Base-by-base conservation (phyloP, 2,329 filamentous ascomycete species). In the Dothiorella sarmentorum region DNA sequence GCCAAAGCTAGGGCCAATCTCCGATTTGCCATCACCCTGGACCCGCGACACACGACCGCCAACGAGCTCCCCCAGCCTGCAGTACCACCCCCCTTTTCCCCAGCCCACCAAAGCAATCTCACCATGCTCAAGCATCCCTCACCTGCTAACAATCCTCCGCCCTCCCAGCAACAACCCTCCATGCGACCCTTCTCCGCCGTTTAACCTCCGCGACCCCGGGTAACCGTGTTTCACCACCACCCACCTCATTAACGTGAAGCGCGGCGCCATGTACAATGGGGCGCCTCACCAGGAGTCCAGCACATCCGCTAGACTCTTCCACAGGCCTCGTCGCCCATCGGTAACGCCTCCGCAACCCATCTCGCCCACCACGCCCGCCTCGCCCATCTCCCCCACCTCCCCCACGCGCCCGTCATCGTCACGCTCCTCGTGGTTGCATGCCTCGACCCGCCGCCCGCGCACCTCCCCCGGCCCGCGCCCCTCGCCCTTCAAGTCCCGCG, bases 391-490 rank as follows among this genome's bases (percentile, higher is more conserved):
- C 7, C 56, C 56, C 10, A 35, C 37, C 18, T 56, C 52, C n/a
- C 56, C 56, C 2, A 17, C 22, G 37, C 57, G 57, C 17, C 57
- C 47, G 17, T 55, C 57, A 6, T 59, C 47, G n/a, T 59, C 58
- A 35, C 58, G 58, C 58, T 60, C 58, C 31, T 53, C 49, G 20
- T 52, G 56, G 71, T 69, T 73, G 49, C 69, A 64, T 64, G 67
- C 65, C 60, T 67, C 72, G 17, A 15, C 31, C 29, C 71, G 71
- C 53, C 69, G 72, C 2, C 71, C 71, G 27, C 68, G 66, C 62
- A 73, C 72, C 18, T 71, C 70, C 31, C 71, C 71, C 42, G 71
- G 68, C 9, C 72, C 72, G 17, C 66, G 67, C 58, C 62, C 70
- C 3, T 68, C 66, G 40, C 62, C 67, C 3, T 62, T 72, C 57